These are phyloP conservation scores for Clavispora santaluciae DNA, from an alignment of 805 yeast species.

Conservation along the genomic window DNA sequence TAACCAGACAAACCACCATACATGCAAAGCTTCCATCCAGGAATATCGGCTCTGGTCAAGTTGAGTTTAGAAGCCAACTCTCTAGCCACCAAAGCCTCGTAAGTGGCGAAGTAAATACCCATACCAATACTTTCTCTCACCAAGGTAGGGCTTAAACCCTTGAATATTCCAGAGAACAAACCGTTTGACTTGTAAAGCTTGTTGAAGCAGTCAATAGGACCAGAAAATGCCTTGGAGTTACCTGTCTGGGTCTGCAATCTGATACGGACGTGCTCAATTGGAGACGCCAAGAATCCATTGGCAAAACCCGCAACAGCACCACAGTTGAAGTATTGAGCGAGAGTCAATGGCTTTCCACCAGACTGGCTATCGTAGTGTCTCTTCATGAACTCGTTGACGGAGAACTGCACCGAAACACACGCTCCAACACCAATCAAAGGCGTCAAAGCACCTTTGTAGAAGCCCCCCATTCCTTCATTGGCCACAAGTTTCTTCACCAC, in stretches of 20 bases:
- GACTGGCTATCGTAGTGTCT: slow-evolving; percentile 55
- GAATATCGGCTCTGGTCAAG: slow-evolving; percentile 63
- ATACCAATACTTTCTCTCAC: slow-evolving; percentile 82
- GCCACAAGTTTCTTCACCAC: slow-evolving; percentile 66
- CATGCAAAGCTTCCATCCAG: slow-evolving; percentile 80
- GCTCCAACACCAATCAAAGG: slow-evolving; percentile 71
- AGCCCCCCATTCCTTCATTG: slow-evolving; percentile 37
- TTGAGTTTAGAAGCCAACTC: slow-evolving; percentile 45
- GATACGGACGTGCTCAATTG: slow-evolving; percentile 93
- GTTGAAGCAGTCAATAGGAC: slow-evolving; percentile 69
- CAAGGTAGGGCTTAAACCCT: slow-evolving; percentile 80
- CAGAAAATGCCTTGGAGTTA: slow-evolving; percentile 47
- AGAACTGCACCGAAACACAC: slow-evolving; percentile 93
- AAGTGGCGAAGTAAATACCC: slow-evolving; percentile 84
- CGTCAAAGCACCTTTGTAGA: slow-evolving; percentile 44
- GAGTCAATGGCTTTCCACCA: slow-evolving; percentile 42
- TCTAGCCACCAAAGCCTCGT: slow-evolving; percentile 77
- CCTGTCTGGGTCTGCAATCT: slow-evolving; percentile 85
- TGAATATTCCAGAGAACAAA: slow-evolving; percentile 53
- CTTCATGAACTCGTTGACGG: slow-evolving; percentile 93
- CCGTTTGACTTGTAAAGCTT: slow-evolving; percentile 56
- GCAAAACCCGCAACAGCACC: slow-evolving; percentile 94
- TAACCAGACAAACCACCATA: slow-evolving; percentile 93
- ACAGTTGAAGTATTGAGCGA: slow-evolving; percentile 68
- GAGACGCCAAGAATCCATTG: slow-evolving; percentile 83